A percentile compares a stretch with the other conserved stretches of the same genome.
Evolutionary conservation across 2,329 filamentous ascomycete species (phyloP).

Genomic region (Ceratocystis variospora): DNA sequence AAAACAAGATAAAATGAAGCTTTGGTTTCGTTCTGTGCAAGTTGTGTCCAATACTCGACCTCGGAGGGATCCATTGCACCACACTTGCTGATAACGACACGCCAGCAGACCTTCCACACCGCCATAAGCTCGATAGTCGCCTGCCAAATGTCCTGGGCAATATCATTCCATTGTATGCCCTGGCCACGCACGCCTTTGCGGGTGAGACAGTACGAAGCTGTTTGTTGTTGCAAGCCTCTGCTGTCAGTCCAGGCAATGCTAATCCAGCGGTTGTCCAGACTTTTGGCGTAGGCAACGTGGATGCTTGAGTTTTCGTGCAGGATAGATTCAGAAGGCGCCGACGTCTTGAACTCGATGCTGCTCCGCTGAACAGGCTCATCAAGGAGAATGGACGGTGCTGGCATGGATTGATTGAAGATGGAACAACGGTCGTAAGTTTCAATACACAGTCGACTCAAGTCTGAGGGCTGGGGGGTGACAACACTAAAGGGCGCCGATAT

Average conservation of each 20-base stretch:
- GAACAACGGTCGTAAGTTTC: slow-evolving; percentile 64
- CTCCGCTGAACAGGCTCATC: slow-evolving; percentile 54
- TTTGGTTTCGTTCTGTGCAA: slow-evolving; percentile 39
- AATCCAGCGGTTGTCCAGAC: slow-evolving; percentile 63
- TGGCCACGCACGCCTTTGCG: slow-evolving; percentile 38
- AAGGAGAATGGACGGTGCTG: slow-evolving; percentile 58
- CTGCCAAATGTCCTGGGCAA: slow-evolving; percentile 66
- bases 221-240: slow-evolving; percentile 57
- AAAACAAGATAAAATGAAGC: slow-evolving; percentile 43
- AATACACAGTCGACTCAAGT: slow-evolving; percentile 50
- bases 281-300: slow-evolving; percentile 66
- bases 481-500: slow-evolving; percentile 50
- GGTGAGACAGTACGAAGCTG: slow-evolving; percentile 57
- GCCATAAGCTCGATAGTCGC: slow-evolving; percentile 62
- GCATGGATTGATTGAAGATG: slow-evolving; percentile 39
- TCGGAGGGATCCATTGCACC: slow-evolving; percentile 55
- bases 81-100: slow-evolving; percentile 59
- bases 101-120: slow-evolving; percentile 59
- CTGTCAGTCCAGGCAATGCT: slow-evolving; percentile 72
- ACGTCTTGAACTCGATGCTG: slow-evolving; percentile 60
- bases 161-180: slow-evolving; percentile 42
- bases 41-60: slow-evolving; percentile 42
- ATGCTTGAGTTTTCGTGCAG: slow-evolving; percentile 68
- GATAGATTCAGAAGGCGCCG: slow-evolving; percentile 56
- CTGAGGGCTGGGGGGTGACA: slow-evolving; percentile 45